phyloP scores from a whole-genome alignment of 129 eudicot species.

The Helichrysum umbraculigerum region DNA sequence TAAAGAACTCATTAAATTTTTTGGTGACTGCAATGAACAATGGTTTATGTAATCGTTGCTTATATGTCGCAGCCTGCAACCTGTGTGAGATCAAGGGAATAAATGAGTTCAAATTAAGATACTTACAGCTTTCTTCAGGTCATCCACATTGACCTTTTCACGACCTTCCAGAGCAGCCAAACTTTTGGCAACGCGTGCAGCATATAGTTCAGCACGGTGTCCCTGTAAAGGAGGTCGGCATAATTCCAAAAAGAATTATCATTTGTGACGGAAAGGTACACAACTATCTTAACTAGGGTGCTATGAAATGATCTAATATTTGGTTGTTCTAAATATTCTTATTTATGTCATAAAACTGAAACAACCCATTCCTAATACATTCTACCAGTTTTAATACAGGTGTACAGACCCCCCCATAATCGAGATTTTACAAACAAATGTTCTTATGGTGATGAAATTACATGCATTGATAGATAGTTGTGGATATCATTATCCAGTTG shows the following conservation, averaged over 20 bases:
- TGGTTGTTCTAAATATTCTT: not conserved
- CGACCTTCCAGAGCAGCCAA: slow-evolving; percentile 99
- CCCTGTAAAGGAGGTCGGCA: slow-evolving; percentile 57
- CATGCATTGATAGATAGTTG: not conserved
- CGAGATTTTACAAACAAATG: not conserved
- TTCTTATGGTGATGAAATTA: not conserved
- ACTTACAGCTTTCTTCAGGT: slow-evolving; percentile 97
- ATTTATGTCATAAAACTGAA: not conserved
- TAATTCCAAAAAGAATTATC: not conserved
- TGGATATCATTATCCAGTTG: not conserved
- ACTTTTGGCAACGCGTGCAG: slow-evolving; percentile 96
- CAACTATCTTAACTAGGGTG: not conserved
- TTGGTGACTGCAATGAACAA: no score
- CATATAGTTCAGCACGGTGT: slow-evolving; percentile 96
- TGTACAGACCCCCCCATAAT: not conserved
- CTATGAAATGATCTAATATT: not conserved
- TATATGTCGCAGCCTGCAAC: not conserved
- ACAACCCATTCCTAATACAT: not conserved
- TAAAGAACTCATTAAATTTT: not conserved
- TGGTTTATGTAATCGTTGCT: no score
- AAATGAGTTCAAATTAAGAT: slow-evolving; percentile 13
- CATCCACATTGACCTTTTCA: slow-evolving; percentile 90
- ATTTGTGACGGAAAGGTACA: not conserved
- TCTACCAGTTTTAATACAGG: not conserved
- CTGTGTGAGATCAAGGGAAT: not conserved